Conservation (phyloP, 768 basidiomycete species). For the Amylocystis lapponica region DNA sequence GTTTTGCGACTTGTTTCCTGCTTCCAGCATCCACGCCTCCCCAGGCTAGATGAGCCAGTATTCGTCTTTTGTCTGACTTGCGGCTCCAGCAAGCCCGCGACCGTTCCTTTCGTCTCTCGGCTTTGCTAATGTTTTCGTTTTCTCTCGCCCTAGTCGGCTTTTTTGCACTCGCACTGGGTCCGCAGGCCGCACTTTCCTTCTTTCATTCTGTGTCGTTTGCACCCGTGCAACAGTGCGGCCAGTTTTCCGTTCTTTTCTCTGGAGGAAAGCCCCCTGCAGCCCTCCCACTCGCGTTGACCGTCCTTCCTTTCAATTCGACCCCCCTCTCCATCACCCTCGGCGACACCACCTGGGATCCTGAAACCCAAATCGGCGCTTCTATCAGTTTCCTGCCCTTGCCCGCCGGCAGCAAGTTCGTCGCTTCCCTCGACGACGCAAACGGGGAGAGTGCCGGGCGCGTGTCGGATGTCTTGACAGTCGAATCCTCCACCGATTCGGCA, state of each 20-base stretch:
- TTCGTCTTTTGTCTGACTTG: no score
- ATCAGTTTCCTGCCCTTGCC: slow-evolving; percentile 49
- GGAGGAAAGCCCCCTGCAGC: slow-evolving; percentile 31
- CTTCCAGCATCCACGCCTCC: no score
- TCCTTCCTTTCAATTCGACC: slow-evolving; percentile 49
- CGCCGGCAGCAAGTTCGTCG: slow-evolving; percentile 45
- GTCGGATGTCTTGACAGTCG: slow-evolving; percentile 44
- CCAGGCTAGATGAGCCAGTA: no score
- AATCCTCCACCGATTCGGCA: slow-evolving; percentile 34
- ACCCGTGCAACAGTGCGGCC: slow-evolving; percentile 46
- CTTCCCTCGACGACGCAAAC: slow-evolving; percentile 44
- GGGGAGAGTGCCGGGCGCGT: slow-evolving; percentile 36
- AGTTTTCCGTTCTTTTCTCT: slow-evolving; percentile 39
- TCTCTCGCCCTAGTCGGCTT: slow-evolving; percentile 10
- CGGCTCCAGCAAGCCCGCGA: slow-evolving; percentile 17
- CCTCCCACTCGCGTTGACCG: slow-evolving; percentile 39
- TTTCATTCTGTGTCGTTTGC: slow-evolving; percentile 32
- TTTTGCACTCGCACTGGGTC: slow-evolving; percentile 16
- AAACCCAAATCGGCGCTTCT: slow-evolving; percentile 34
- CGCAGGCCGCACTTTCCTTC: slow-evolving; percentile 20
- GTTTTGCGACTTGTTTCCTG: no score
- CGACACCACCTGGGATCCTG: slow-evolving; percentile 27
- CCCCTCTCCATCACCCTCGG: slow-evolving; percentile 45
- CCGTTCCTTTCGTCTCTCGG: slow-evolving; percentile 12
- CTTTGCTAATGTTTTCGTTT: slow-evolving; percentile 2